phyloP scores from a whole-genome alignment of 179 eudicot genomes.

The Amaranthus tricolor region DNA sequence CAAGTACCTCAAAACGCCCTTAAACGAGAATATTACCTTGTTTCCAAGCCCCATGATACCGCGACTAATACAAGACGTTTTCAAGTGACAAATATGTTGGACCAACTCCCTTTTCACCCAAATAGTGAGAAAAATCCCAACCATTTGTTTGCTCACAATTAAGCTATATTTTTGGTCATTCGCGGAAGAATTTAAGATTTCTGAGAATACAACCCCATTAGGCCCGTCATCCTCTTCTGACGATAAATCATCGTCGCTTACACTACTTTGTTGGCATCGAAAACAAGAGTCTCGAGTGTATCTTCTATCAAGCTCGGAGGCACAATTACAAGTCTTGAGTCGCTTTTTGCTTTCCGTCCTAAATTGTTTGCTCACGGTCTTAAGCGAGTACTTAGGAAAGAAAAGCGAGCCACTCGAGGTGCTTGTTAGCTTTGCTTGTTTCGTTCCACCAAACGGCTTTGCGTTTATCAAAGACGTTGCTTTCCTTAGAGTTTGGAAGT shows the following conservation, averaged over 20 bases:
- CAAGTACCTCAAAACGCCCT: neutral
- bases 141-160: constrained; percentile 77
- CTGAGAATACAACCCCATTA: constrained; percentile 27
- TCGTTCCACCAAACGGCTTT: constrained; percentile 13
- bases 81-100: constrained; percentile 55
- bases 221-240: constrained; percentile 51
- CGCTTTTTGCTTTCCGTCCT: constrained; percentile 48
- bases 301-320: constrained; percentile 42
- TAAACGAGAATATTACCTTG: constrained; percentile 45
- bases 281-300: constrained; percentile 57
- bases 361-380: constrained; percentile 47
- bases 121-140: constrained; percentile 67
- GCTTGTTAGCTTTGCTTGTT: constrained; percentile 28
- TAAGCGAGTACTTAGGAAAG: constrained; percentile 55
- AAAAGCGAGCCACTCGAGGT: constrained; percentile 36
- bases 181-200: constrained; percentile 23
- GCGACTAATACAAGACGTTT: constrained; percentile 55
- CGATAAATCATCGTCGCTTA: constrained; percentile 38
- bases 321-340: constrained; percentile 61
- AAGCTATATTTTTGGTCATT: constrained; percentile 43
- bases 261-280: constrained; percentile 44
- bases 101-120: constrained; percentile 66
- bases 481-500: constrained; percentile 20
- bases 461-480: constrained; percentile 27
- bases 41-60: constrained; percentile 84